Evolutionary conservation across 2,329 filamentous ascomycete genomes (phyloP).

Genomic region (Botrytis elliptica): DNA sequence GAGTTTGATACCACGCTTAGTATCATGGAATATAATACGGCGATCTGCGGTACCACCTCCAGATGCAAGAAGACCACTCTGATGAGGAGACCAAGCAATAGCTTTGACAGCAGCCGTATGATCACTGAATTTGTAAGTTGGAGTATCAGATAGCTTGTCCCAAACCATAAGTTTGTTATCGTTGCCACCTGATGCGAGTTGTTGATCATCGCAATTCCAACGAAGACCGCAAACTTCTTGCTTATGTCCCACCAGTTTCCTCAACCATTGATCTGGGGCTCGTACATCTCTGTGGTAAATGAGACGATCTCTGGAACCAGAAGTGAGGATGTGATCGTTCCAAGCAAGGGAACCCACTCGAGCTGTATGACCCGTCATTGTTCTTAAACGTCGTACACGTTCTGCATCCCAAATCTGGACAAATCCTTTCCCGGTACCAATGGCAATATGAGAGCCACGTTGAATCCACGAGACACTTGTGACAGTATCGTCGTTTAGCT

Average conservation of each 20-base stretch:
- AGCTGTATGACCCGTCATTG: slow-evolving; percentile 95
- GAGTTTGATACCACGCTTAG: slow-evolving; percentile 72
- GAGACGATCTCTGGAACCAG: slow-evolving; percentile 85
- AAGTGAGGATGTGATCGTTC: slow-evolving; percentile 97
- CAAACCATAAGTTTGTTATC: slow-evolving; percentile 99
- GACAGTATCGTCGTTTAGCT: slow-evolving; percentile 87
- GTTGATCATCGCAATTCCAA: slow-evolving; percentile 95
- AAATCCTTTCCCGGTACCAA: slow-evolving; percentile 89
- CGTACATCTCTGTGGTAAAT: slow-evolving; percentile 97
- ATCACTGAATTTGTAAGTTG: slow-evolving; percentile 89
- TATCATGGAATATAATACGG: slow-evolving; percentile 98
- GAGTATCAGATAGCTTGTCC: slow-evolving; percentile 92
- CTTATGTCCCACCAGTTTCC: slow-evolving; percentile 88
- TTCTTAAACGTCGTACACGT: slow-evolving; percentile 77
- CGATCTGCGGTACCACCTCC: slow-evolving; percentile 94
- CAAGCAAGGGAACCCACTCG: slow-evolving; percentile 92
- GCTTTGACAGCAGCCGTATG: slow-evolving; percentile 97
- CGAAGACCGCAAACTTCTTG: slow-evolving; percentile 96
- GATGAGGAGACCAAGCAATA: slow-evolving; percentile 96
- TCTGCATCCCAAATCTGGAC: slow-evolving; percentile 99
- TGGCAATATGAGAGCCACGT: slow-evolving; percentile 90
- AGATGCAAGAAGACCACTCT: slow-evolving; percentile 88
- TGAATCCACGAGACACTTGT: slow-evolving; percentile 99
- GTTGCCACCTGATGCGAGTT: slow-evolving; percentile 92
- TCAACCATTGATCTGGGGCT: slow-evolving; percentile 84